Evolutionary conservation across 257 asterid genomes (phyloP).

Genomic region (Nyctanthes arbortristis): DNA sequence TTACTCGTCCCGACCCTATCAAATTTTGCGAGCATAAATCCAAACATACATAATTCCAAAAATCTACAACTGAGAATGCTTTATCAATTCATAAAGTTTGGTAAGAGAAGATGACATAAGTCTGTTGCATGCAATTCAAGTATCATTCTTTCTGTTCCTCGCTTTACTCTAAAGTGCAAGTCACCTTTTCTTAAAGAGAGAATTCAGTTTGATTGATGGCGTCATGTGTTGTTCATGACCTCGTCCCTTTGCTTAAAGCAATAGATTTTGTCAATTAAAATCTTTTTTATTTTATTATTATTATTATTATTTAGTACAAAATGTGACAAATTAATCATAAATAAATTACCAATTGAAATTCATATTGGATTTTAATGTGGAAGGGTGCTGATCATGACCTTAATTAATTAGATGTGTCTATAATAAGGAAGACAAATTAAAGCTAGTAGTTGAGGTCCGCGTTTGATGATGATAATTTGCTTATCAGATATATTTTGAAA

Average conservation of each 20-base stretch:
- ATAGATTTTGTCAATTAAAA: neutral
- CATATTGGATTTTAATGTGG: too few species aligned
- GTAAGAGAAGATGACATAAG: neutral
- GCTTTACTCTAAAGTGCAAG: neutral
- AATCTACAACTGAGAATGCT: neutral
- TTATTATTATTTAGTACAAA: too few species aligned
- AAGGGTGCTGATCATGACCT: too few species aligned
- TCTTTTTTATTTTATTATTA: too few species aligned
- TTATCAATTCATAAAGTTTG: neutral
- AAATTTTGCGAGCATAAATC: neutral
- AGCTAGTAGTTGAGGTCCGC: too few species aligned
- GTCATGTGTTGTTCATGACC: neutral
- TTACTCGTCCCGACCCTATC: neutral
- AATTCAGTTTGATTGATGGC: neutral
- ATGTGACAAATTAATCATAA: too few species aligned
- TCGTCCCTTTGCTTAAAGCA: neutral
- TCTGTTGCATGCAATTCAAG: neutral
- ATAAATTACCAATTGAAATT: too few species aligned
- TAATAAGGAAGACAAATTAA: too few species aligned
- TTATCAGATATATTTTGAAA: too few species aligned
- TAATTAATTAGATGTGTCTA: too few species aligned
- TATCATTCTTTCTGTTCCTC: neutral
- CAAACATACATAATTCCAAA: neutral
- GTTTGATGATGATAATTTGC: too few species aligned
- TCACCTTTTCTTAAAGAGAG: neutral